Base-by-base conservation (phyloP, 805 yeast genomes). In the Kuraishia piskuri region DNA sequence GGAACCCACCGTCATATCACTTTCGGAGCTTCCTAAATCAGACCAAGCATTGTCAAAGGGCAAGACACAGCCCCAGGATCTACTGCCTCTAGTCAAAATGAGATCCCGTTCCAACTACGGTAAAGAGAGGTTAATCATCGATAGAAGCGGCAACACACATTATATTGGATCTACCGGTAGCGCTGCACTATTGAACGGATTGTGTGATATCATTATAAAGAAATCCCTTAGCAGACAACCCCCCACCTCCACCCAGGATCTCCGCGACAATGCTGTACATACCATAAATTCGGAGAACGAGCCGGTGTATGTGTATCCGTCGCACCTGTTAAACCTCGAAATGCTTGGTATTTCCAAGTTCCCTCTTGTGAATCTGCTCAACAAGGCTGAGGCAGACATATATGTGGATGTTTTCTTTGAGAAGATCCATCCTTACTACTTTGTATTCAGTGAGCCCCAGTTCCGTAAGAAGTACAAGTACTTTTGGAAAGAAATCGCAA, bases 161-260 rank as follows among this genome's bases (percentile, higher is more conserved):
- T 76, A 72, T 54, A 71, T 76, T 51, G 80, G 80, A 1, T 68
- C 73, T 21, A 69, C 68, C 19, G 78, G 79, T 22, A 75, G 79
- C 1, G 74, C 77, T 0, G 72, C 76, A 1, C 56, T 76, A 24
- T 62, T 76, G 53, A 72, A 68, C 50, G 73, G 76, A 0, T 55
- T 76, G 8, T 73, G 78, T 55, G 76, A 73, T 56, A 63, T 76
- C 21, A 66, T 76, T 23, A 61, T 72, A n/a, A 69, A 71, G 52
- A 60, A 71, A 20, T 68, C 74, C 0, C 62, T 64, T 20, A 71
- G 69, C 50, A 53, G 60, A 23, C 61, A 63, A 44, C 72, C 75
- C 10, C 72, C 74, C 24, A 63, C 67, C 1, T 64, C 71, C 2
- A 62, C 68, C 0, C 67, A 62, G 48, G 69, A 65, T 40, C 64